phyloP scores from a whole-genome alignment of 108 stramenopile species.

The Hondaea fermentalgiana region DNA sequence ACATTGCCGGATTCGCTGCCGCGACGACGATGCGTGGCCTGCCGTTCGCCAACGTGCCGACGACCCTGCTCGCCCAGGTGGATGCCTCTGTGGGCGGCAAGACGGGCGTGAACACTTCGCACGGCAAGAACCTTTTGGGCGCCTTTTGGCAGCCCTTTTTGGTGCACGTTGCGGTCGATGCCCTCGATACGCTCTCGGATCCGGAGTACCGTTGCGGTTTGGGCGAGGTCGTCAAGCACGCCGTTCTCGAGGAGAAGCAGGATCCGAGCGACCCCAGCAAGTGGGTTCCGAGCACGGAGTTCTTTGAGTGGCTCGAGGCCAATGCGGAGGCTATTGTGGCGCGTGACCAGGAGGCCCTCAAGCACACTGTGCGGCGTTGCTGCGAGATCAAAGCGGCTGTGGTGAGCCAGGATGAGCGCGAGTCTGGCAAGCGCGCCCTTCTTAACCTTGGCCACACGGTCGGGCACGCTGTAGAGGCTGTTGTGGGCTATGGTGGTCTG shows the following conservation, averaged over 20 bases:
- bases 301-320: constrained; percentile 85
- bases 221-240: constrained; percentile 91
- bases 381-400: constrained; percentile 90
- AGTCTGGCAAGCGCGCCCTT: constrained; percentile 79
- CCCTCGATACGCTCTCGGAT: constrained; percentile 76
- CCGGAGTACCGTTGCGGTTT: constrained; percentile 82
- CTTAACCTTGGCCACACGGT: constrained; percentile 97
- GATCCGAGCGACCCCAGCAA: background rate
- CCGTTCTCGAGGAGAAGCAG: constrained; percentile 37
- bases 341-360: constrained; percentile 65
- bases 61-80: constrained; percentile 98
- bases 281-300: constrained; percentile 70
- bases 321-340: constrained; percentile 64
- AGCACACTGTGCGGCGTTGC: constrained; percentile 71
- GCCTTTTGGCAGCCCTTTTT: constrained; percentile 89
- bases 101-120: constrained; percentile 90
- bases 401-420: constrained; percentile 87
- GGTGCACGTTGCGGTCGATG: constrained; percentile 25
- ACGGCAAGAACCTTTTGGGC: constrained; percentile 97
- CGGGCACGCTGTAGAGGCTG: constrained; percentile 95
- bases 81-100: constrained; percentile 94
- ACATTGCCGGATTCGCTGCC: constrained; percentile 96
- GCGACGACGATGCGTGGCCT: constrained; percentile 93
- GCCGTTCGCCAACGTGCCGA: constrained; percentile 88
- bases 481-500: constrained; percentile 80